These are phyloP conservation scores for Papiliotrema terrestris DNA, from an alignment of 1,284 basidiomycete species.

Conservation along the genomic window DNA sequence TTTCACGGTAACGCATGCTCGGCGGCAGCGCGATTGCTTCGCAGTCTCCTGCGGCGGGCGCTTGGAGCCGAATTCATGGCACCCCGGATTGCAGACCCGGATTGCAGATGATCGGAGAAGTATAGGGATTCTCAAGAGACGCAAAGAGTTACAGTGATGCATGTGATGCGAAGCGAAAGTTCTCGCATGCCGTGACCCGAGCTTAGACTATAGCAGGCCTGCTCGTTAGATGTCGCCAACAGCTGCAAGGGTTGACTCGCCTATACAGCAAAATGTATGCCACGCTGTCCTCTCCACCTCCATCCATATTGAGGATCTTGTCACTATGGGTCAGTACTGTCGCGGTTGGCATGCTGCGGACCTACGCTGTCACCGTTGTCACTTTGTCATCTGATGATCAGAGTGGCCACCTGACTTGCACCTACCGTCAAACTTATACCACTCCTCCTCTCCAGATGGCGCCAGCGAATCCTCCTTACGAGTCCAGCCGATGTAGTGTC, in stretches of 20 bases:
- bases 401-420: not conserved
- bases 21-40: no score
- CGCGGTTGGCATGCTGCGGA: not conserved
- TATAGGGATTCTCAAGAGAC: no score
- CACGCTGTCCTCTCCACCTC: constrained; percentile 74
- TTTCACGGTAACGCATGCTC: no score
- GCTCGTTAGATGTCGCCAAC: not conserved
- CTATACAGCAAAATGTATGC: constrained; percentile 84
- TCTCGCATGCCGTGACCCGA: no score
- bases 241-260: constrained; percentile 37
- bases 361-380: constrained; percentile 36
- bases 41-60: no score
- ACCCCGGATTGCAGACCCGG: no score
- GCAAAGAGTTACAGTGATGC: no score
- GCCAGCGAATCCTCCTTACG: constrained; percentile 29
- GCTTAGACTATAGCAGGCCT: not conserved
- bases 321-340: constrained; percentile 54
- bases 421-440: constrained; percentile 66
- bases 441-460: constrained; percentile 48
- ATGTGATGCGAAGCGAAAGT: no score
- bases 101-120: no score
- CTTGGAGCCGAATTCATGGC: no score
- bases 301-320: constrained; percentile 76
- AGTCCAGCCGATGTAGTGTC: constrained; percentile 83
- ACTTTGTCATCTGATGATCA: constrained; percentile 86